Evolutionary conservation across 2,329 filamentous ascomycete genomes (phyloP).

Genomic region (Paramyrothecium roridum): DNA sequence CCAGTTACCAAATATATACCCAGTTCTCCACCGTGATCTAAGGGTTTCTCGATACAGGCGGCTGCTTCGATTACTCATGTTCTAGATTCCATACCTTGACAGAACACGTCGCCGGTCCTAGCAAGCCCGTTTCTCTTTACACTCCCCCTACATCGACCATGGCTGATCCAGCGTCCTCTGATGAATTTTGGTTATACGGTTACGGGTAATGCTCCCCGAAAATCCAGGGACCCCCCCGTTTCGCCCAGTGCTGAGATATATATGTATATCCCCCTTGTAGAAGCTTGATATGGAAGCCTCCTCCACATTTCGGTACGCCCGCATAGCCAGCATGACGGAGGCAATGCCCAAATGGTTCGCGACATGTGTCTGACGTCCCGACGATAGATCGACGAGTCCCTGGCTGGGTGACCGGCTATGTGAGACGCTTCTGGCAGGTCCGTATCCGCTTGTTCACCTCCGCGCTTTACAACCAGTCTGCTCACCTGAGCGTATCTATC

Average conservation of each 20-base stretch:
- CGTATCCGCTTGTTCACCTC: slow-evolving; percentile 26
- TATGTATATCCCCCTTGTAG: slow-evolving; percentile 31
- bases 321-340: not conserved
- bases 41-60: too few species aligned
- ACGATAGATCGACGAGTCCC: slow-evolving; percentile 75
- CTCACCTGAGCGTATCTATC: too few species aligned
- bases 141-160: slow-evolving; percentile 23
- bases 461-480: not conserved
- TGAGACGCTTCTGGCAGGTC: slow-evolving; percentile 97
- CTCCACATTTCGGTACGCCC: slow-evolving; percentile 81
- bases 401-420: slow-evolving; percentile 90
- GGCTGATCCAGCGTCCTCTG: slow-evolving; percentile 30
- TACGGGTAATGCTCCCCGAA: slow-evolving; percentile 67
- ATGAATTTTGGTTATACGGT: slow-evolving; percentile 93
- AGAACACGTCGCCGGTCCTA: too few species aligned
- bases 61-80: too few species aligned
- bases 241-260: slow-evolving; percentile 2
- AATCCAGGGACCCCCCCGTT: not conserved
- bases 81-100: too few species aligned
- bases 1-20: too few species aligned
- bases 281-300: slow-evolving; percentile 97
- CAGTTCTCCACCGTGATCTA: too few species aligned
- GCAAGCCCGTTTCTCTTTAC: not conserved
- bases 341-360: not conserved
- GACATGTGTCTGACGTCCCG: slow-evolving; percentile 4